These are phyloP conservation scores for Zasmidium cellare DNA, from an alignment of 2,329 filamentous ascomycete genomes.

Conservation along the genomic window DNA sequence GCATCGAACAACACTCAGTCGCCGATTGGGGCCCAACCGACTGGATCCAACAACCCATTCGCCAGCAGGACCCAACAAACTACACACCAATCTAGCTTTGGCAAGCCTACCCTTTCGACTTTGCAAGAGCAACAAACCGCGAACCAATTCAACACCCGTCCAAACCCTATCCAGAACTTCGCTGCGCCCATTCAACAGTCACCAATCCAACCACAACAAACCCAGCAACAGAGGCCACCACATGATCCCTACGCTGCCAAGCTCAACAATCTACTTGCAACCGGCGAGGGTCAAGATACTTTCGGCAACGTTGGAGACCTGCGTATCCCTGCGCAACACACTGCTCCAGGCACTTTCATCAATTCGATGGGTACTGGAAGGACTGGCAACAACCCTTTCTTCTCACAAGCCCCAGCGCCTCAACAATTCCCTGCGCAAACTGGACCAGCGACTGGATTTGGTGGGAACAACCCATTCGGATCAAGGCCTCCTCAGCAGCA, in stretches of 20 bases:
- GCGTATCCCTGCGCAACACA: conserved; percentile 94
- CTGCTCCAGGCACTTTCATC: conserved; percentile 91
- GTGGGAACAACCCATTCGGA: conserved; percentile 58
- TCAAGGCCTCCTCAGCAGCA: conserved; percentile 46
- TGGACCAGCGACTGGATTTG: conserved; percentile 46
- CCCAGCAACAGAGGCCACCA: conserved; percentile 28
- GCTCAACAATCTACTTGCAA: conserved; percentile 82
- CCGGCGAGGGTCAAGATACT: conserved; percentile 91
- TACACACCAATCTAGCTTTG: conserved; percentile 52
- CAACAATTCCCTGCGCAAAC: conserved; percentile 54
- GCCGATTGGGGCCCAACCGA: conserved; percentile 76
- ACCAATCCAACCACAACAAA: conserved; percentile 52
- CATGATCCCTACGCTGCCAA: conserved; percentile 64
- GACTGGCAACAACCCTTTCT: conserved; percentile 89
- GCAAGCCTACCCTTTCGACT: conserved; percentile 70
- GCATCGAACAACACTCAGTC: conserved; percentile 62
- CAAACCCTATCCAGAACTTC: conserved; percentile 39
- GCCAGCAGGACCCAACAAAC: conserved; percentile 67
- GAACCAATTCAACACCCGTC: conserved; percentile 59
- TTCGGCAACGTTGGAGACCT: conserved; percentile 97
- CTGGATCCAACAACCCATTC: conserved; percentile 97
- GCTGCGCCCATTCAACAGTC: conserved; percentile 44
- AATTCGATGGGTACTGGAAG: conserved; percentile 87
- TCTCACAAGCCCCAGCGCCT: conserved; percentile 53
- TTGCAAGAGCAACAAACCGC: conserved; percentile 84